Percentiles rank a stretch among this genome's conserved stretches.
Evolutionary conservation across 2,329 filamentous ascomycete genomes (phyloP).

Genomic region (Nemania sp.): DNA sequence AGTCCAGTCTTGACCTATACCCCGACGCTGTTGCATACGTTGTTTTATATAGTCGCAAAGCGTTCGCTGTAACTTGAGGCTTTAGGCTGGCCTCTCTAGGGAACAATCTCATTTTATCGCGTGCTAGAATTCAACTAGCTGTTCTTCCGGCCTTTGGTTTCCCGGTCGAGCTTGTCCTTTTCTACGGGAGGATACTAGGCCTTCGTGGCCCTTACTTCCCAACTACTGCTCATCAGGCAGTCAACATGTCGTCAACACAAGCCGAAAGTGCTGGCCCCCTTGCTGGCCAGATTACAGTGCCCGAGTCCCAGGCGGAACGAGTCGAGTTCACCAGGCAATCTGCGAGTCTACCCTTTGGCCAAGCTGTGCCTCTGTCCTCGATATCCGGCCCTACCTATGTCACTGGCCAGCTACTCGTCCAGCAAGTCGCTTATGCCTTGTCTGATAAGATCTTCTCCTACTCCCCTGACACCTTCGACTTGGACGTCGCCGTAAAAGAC

Average conservation of each 20-base stretch:
- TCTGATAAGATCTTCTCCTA: constrained; percentile 99
- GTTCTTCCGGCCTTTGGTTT: constrained; percentile 23
- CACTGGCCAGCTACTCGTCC: constrained; percentile 91
- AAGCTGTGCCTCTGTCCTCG: constrained; percentile 64
- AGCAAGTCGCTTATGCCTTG: constrained; percentile 94
- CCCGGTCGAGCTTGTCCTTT: constrained; percentile 31
- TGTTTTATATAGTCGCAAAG: constrained; percentile 22
- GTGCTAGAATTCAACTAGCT: neutral
- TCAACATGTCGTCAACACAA: constrained; percentile 53
- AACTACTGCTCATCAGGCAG: constrained; percentile 30
- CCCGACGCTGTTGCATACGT: constrained; percentile 22
- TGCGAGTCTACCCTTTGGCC: constrained; percentile 68
- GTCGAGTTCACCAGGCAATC: constrained; percentile 58
- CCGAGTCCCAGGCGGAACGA: constrained; percentile 49
- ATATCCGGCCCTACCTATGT: constrained; percentile 92
- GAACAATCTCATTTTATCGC: neutral
- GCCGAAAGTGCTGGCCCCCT: constrained; percentile 52
- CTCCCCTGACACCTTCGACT: constrained; percentile 91
- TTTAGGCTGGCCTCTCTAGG: neutral
- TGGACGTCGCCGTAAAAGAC: constrained; percentile 83
- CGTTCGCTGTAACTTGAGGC: constrained; percentile 9
- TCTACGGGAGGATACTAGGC: constrained; percentile 32
- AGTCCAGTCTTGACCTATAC: too few relatives aligned
- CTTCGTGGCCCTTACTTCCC: constrained; percentile 34
- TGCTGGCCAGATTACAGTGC: constrained; percentile 49